Conservation (phyloP, 257 asterid species). For the Jacaranda copaia region DNA sequence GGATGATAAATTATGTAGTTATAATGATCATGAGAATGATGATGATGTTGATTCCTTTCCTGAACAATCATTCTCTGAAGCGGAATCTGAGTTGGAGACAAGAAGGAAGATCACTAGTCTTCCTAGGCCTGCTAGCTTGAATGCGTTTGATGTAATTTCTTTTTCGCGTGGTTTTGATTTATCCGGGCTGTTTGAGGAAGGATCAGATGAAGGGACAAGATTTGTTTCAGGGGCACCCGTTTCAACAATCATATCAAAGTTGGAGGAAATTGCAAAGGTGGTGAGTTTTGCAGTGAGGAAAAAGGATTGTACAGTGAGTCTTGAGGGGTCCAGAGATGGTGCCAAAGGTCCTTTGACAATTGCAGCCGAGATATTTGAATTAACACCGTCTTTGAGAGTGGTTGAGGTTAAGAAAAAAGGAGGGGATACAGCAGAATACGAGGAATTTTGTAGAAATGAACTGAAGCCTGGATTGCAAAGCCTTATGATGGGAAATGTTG, state of each 20-base stretch:
- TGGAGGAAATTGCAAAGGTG: constrained; percentile 91
- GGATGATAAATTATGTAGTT: constrained; percentile 78
- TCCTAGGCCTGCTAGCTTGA: constrained; percentile 89
- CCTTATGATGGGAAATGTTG: constrained; percentile 45
- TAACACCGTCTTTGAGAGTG: constrained; percentile 85
- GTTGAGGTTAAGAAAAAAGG: constrained; percentile 92
- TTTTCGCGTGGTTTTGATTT: constrained; percentile 88
- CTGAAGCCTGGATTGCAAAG: constrained; percentile 76
- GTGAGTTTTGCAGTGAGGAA: constrained; percentile 90
- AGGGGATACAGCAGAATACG: constrained; percentile 76
- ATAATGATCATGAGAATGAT: constrained; percentile 47
- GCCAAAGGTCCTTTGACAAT: constrained; percentile 88
- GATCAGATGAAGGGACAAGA: constrained; percentile 66
- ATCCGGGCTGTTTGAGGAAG: constrained; percentile 93
- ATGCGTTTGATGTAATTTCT: constrained; percentile 93
- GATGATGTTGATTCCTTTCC: constrained; percentile 52
- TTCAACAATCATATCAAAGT: constrained; percentile 64
- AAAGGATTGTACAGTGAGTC: constrained; percentile 83
- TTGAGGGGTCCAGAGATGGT: constrained; percentile 85
- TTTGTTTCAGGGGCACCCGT: constrained; percentile 85
- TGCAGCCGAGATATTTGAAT: constrained; percentile 91
- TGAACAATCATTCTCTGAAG: constrained; percentile 70
- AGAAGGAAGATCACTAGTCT: constrained; percentile 52
- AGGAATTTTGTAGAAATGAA: constrained; percentile 74
- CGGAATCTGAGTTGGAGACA: constrained; percentile 69